phyloP scores from a whole-genome alignment of 106 monocot species.

The Phalaenopsis equestris region DNA sequence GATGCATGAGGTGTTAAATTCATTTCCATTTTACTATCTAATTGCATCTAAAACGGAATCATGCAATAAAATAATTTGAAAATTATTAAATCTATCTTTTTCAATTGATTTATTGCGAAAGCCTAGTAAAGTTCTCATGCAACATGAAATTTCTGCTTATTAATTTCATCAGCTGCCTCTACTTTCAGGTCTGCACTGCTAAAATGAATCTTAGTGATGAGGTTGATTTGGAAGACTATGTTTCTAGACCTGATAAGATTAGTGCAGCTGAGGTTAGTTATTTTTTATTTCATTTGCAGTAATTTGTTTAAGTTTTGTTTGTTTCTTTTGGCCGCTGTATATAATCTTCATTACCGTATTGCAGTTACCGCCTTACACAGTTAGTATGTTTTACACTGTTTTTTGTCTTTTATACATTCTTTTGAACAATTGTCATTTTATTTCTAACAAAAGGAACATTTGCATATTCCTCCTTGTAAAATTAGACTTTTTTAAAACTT shows the following conservation, averaged over 20 bases:
- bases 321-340: background rate
- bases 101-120: background rate
- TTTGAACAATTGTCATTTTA: too few species aligned
- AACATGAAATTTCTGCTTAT: background rate
- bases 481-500: too few species aligned
- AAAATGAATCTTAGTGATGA: constrained; percentile 99
- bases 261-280: constrained; percentile 93
- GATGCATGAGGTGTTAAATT: background rate
- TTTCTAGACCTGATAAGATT: constrained; percentile 96
- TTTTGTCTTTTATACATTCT: too few species aligned
- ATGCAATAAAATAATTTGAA: background rate
- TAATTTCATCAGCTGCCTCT: background rate
- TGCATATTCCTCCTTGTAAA: too few species aligned
- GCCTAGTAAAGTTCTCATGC: background rate
- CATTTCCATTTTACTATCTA: background rate
- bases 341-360: too few species aligned
- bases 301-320: background rate
- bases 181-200: constrained; percentile 77
- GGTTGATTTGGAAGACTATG: constrained; percentile 99
- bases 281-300: background rate
- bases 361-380: too few species aligned
- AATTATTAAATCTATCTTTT: background rate
- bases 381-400: too few species aligned
- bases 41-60: background rate
- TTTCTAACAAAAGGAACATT: too few species aligned